These are phyloP conservation scores for Rosa lucieae DNA, from an alignment of 306 rosid genomes.

Conservation along the genomic window DNA sequence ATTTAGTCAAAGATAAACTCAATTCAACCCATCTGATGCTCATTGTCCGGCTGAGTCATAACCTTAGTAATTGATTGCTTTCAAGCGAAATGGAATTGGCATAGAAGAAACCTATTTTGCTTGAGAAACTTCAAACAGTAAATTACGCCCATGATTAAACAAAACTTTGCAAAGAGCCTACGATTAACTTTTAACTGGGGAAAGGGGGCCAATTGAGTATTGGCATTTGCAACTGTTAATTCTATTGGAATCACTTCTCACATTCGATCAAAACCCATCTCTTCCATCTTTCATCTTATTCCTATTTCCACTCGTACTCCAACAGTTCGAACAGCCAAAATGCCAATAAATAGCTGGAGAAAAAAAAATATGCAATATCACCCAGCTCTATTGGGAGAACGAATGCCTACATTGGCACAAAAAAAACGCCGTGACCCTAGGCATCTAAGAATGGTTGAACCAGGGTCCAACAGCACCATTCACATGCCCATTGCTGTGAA, in stretches of 20 bases:
- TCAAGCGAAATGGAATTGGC: neutral
- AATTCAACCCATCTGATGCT: neutral
- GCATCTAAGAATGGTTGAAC: slow-evolving; percentile 75
- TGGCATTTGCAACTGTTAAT: slow-evolving; percentile 69
- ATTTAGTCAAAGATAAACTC: slow-evolving; percentile 4
- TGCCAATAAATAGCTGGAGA: slow-evolving; percentile 55
- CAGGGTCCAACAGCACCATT: slow-evolving; percentile 94
- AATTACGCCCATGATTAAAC: neutral
- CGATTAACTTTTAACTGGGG: slow-evolving; percentile 32
- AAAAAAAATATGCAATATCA: slow-evolving; percentile 16
- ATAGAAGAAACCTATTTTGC: neutral
- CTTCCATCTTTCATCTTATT: slow-evolving; percentile 20
- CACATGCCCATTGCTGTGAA: slow-evolving; percentile 90
- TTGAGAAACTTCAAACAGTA: neutral
- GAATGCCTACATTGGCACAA: slow-evolving; percentile 23
- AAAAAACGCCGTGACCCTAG: slow-evolving; percentile 28
- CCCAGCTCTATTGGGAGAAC: slow-evolving; percentile 23
- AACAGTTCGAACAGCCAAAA: slow-evolving; percentile 61
- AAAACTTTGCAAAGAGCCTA: slow-evolving; percentile 46
- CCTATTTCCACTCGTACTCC: slow-evolving; percentile 39
- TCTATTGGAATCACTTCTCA: slow-evolving; percentile 47
- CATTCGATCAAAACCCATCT: slow-evolving; percentile 25
- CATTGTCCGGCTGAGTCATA: slow-evolving; percentile 20
- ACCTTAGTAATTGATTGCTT: slow-evolving; percentile 11
- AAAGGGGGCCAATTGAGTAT: slow-evolving; percentile 29